Base-by-base conservation (phyloP, 1,284 basidiomycete genomes). In the Paramarasmius palmivorus region DNA sequence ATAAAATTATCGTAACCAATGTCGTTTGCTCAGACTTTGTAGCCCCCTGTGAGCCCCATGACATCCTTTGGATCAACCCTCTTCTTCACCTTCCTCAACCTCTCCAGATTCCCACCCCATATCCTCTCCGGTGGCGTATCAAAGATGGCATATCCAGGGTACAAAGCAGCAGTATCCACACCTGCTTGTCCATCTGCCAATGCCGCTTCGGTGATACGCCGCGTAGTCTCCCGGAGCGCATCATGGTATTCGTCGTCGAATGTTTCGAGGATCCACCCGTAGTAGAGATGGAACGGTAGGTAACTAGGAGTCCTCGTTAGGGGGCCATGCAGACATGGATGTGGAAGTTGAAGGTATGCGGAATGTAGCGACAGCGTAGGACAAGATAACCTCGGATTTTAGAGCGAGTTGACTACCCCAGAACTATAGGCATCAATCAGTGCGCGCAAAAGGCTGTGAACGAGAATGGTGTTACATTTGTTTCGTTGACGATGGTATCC, bases 21-120 rank as follows among this genome's bases (percentile, higher is more conserved):
- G 12, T 12, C 29, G 7, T 32, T 6, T 12, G 29, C 29, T 32
- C 29, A 32, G 29, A 32, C 29, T 12, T 68, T 73, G 50, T 63
- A 83, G 3, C 83, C 83, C 3, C 82, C 83, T 14, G 81, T 71
- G 17, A 83, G 74, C 12, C 68, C 73, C 82, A 85, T 85, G 26
- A 84, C 68, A 53, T 78, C 73, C 7, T 62, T 49, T 0, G 80
- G 81, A 55, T 86, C 83, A 50, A 77, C 71, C 48, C 54, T 52
- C 9, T 57, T 61, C 63, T 76, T 81, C 19, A 83, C 65, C 9
- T 49, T 59, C 49, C 64, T 57, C 58, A 85, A 57, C 41, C 58
- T 64, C 4, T 62, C 59, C 10, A 83, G 44, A 59, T 82, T 82
- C 19, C 49, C 63, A 4, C 82, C 82, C 56, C 81, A 83, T 15